Conservation (phyloP, 129 eudicot species). For the Ambrosia trifida region DNA sequence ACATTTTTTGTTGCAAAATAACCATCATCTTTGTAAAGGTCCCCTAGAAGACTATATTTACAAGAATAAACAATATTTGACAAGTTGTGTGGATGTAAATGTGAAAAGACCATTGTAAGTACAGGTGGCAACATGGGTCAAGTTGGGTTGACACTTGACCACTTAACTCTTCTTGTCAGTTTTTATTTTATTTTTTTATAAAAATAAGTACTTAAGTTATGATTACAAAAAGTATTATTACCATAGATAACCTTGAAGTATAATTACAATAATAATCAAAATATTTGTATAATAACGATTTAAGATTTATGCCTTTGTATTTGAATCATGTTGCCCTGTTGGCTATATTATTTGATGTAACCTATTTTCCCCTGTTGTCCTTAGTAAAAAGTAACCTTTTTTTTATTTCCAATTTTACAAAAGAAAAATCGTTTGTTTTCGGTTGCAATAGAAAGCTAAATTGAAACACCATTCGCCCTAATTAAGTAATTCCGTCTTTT, state of each 20-base stretch:
- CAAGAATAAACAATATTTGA: neutral
- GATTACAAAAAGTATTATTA: neutral
- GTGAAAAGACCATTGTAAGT: constrained; percentile 6
- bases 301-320: neutral
- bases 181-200: neutral
- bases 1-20: neutral
- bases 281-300: neutral
- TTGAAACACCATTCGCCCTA: neutral
- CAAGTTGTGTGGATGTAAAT: neutral
- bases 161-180: neutral
- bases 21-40: neutral
- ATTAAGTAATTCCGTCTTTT: neutral
- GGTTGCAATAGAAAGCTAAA: neutral
- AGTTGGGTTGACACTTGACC: neutral
- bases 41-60: neutral
- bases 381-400: neutral
- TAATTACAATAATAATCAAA: neutral
- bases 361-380: neutral
- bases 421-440: neutral
- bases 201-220: neutral
- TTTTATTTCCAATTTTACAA: neutral
- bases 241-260: neutral
- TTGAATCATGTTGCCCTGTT: neutral
- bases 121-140: neutral
- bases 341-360: neutral